Evolutionary conservation across 164 flowering plant species (phyloP), one percentile per base, ranked within the genome.

Genomic region (Nymphaea thermarum): DNA sequence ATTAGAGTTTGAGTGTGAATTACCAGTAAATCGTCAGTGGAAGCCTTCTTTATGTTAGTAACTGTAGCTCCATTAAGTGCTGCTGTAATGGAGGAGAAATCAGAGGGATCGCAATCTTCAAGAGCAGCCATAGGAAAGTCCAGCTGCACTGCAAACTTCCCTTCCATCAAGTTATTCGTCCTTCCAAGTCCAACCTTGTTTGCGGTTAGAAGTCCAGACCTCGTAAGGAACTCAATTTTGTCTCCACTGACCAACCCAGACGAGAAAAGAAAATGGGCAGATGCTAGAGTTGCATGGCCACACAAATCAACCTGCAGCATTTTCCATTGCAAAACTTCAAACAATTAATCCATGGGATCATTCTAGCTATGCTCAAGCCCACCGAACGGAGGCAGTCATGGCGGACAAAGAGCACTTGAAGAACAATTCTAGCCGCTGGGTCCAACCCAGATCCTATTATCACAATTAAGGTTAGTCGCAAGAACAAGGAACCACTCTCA

Each of bases 131-230:
- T 43, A 57, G 98, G 98, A 63, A 93, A 90, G 68, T 87, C 81
- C 73, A 93, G 75, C 72, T 93, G 91, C 43, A 93, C 83, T 3
- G 71, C 76, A 69, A 77, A 84, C 41, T 60, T 3, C 0, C 71
- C 72, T 53, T 70, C 43, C 12, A 14, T 6, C 12, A 14, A 47
- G 12, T 47, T 3, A 14, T 6, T 7, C 55, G 11, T 14, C 51
- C 53, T 65, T 45, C 70, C 70, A 14, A 63, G 72, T 47, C 67
- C 73, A 68, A 84, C 74, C 72, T 60, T 86, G 66, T 74, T 81
- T 15, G 91, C 91, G 64, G 82, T 82, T 70, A 90, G 74, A 72
- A 80, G 74, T 66, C 96, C 94, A 11, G 98, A 88, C 6, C 79
- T 78, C 11, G 93, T 83, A 11, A 60, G 68, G 71, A 87, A 92